Percentiles rank a stretch among this genome's conserved stretches.
phyloP scores from a whole-genome alignment of 1,284 basidiomycete genomes.

The Malassezia japonica region DNA sequence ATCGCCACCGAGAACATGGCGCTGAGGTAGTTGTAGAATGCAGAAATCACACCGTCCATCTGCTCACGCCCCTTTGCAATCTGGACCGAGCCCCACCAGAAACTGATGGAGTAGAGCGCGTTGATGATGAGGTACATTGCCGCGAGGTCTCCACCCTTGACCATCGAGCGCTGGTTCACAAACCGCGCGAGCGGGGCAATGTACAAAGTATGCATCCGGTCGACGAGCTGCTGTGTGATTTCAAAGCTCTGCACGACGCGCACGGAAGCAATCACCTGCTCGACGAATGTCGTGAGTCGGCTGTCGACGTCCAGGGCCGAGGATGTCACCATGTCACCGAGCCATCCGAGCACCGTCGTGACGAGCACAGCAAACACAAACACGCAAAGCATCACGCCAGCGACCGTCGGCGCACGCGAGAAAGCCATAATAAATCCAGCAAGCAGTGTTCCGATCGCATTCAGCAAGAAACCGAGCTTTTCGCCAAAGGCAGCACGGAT shows the following conservation, averaged over 20 bases:
- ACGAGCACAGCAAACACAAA: constrained; percentile 47
- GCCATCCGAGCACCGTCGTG: constrained; percentile 42
- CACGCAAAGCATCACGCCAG: constrained; percentile 50
- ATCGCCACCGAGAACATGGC: constrained; percentile 40
- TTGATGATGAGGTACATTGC: constrained; percentile 35
- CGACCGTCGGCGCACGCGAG: constrained; percentile 46
- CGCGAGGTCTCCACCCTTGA: constrained; percentile 32
- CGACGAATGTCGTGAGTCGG: constrained; percentile 49
- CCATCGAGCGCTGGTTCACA: constrained; percentile 37
- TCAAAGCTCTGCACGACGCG: constrained; percentile 51
- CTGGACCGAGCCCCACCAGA: constrained; percentile 37
- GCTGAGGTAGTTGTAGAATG: constrained; percentile 44
- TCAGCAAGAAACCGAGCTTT: constrained; percentile 49
- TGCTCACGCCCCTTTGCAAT: constrained; percentile 24
- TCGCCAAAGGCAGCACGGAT: constrained; percentile 50
- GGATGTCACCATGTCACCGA: constrained; percentile 39
- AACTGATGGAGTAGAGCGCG: constrained; percentile 28
- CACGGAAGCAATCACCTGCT: constrained; percentile 50
- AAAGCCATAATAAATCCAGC: constrained; percentile 49
- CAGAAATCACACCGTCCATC: constrained; percentile 29
- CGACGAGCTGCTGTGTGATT: constrained; percentile 42
- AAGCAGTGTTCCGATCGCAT: constrained; percentile 43
- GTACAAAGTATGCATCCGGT: constrained; percentile 45
- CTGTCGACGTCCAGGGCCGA: constrained; percentile 47
- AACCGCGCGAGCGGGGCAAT: constrained; percentile 43